Base-by-base conservation (phyloP, 495 filamentous ascomycete species). In the Penicillium cataractarum region DNA sequence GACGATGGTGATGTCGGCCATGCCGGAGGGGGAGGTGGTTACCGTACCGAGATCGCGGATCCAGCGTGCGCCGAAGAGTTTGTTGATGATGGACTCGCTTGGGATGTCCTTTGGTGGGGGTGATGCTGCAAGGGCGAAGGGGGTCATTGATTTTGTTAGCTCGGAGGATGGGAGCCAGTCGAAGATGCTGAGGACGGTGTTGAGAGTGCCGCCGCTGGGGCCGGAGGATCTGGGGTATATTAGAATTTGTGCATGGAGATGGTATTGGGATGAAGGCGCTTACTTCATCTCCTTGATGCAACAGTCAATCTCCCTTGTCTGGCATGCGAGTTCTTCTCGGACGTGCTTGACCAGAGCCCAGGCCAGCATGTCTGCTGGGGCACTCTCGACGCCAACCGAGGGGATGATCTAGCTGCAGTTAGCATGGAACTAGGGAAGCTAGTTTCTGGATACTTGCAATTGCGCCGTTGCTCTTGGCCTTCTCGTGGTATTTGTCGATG, bases 331-430 rank as follows among this genome's bases (percentile, higher is more conserved):
- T 31, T 85, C 79, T 44, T 87, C 80, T 10, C 87, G 86, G 54
- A 95, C 82, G 48, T 82, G 73, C 26, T 83, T 82, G 35, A 89
- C 87, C 10, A 97, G 78, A 2, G 84, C 76, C 80, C 84, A 96
- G 33, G 91, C 81, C 37, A 93, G 72, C 22, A 97, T 79, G 74
- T 99, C 95, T 0, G 92, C 82, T 0, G 92, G 92, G 1, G 88
- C 92, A 39, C 90, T 93, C 70, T 99, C 95, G 51, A 97, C 76
- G 15, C 91, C 95, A 66, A 88, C 86, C 67, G 92, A 89, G 9
- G 92, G 91, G 55, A 99, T 92, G 60, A 97, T 90, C 84, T 87
- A 50, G 8, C 19, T n/a, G 22, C 8, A 5, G 54, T 81, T 64
- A 80, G 70, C 13, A 61, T 40, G 52, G 27, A 22, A 17, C 42